Evolutionary conservation across 768 basidiomycete species (phyloP), one percentile per base, ranked within the genome.

Genomic region (Pulveroboletus ravenelii): DNA sequence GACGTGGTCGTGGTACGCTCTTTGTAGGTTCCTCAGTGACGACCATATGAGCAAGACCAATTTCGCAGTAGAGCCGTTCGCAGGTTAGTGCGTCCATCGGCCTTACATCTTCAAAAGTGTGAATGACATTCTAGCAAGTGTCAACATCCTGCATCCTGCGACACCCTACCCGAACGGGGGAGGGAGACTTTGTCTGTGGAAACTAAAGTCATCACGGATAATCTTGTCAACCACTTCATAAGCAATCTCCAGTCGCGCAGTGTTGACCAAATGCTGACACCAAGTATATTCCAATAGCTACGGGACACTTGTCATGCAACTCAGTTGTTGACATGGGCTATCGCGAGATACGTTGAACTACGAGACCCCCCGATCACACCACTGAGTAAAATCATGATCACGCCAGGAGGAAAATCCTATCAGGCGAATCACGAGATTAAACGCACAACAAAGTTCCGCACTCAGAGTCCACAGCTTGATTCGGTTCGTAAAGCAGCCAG

Each of bases 361-460:
- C 10, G 9, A n/a, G 27, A 12, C 23, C 10, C 10, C 10, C 15
- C 12, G 20, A 23, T 23, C 20, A 23, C 20, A 23, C 20, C 20
- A 35, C 17, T 12, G n/a, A 35, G 15, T 39, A 36, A 25, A 35
- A 45, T 15, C 7, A 36, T 13, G 29, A 12, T 43, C 34, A n/a
- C 2, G 0, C 15, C 7, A n/a, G 23, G 15, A 51, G 10, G 12
- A 20, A 44, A 9, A 37, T 38, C 30, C 36, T 41, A 10, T 47
- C 41, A 29, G 12, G 47, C 45, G 29, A 44, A 57, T 57, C 48
- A 53, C 43, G 8, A 17, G 23, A 34, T 51, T 27, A 30, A 13
- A 27, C 6, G 17, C 35, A 25, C 35, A 41, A 51, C 35, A 46
- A 38, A 43, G 53, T 35, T 5, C 9, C 13, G 5, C 27, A 8